phyloP scores from a whole-genome alignment of 2,329 filamentous ascomycete species.

The Biscogniauxia marginata region DNA sequence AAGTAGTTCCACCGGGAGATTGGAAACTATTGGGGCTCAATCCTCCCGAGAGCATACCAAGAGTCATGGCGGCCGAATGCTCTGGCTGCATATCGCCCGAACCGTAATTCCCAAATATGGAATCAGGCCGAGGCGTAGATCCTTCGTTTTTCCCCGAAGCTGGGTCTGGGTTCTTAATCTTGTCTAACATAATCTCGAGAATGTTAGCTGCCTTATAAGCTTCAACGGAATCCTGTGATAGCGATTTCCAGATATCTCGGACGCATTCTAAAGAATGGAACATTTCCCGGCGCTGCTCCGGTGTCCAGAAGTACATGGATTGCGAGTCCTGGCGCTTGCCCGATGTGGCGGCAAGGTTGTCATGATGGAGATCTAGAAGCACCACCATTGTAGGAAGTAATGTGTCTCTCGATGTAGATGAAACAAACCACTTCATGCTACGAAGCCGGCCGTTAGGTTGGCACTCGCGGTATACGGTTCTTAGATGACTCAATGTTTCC shows the following conservation, averaged over 20 bases:
- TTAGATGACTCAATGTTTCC: constrained; percentile 75
- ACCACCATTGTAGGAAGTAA: constrained; percentile 83
- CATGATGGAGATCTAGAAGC: constrained; percentile 76
- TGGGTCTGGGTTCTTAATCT: constrained; percentile 57
- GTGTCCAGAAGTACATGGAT: constrained; percentile 54
- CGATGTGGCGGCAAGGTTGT: constrained; percentile 49
- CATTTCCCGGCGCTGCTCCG: constrained; percentile 70
- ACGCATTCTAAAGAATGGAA: constrained; percentile 70
- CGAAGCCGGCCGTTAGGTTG: constrained; percentile 69
- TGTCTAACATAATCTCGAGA: constrained; percentile 80
- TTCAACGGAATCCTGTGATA: constrained; percentile 79
- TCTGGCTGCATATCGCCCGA: constrained; percentile 35
- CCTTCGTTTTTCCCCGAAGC: constrained; percentile 12
- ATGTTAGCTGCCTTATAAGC: constrained; percentile 82
- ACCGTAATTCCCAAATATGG: constrained; percentile 28
- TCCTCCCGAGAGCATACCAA: constrained; percentile 43
- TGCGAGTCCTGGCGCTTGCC: constrained; percentile 40
- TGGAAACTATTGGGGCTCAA: constrained; percentile 36
- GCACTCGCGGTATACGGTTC: constrained; percentile 72
- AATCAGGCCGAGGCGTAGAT: constrained; percentile 18
- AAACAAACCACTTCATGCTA: constrained; percentile 75
- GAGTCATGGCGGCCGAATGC: constrained; percentile 41
- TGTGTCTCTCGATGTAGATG: constrained; percentile 79
- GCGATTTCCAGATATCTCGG: constrained; percentile 74
- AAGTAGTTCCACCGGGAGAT: constrained; percentile 38